Percentiles rank a stretch among this genome's conserved stretches.
Conservation (phyloP, 1,284 basidiomycete genomes). For the Xerocomus minutiporus region DNA sequence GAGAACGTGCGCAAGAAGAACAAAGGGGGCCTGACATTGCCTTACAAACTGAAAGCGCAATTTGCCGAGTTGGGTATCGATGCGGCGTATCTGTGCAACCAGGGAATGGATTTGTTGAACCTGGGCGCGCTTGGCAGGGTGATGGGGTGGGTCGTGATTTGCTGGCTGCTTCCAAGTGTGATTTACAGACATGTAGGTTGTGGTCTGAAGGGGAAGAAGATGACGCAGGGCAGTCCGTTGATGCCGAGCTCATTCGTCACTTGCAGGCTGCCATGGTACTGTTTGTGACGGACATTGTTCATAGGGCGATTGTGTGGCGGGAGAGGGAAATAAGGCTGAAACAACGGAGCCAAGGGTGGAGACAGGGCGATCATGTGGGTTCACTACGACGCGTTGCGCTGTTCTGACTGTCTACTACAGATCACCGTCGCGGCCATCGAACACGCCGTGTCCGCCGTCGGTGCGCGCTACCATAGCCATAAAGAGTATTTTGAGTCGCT, state of each 20-base stretch:
- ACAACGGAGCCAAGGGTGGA: slow-evolving; percentile 55
- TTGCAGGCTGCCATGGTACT: slow-evolving; percentile 43
- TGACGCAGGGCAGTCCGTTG: slow-evolving; percentile 11
- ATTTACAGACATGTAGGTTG: slow-evolving; percentile 11
- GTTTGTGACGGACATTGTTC: slow-evolving; percentile 49
- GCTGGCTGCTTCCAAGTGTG: not conserved
- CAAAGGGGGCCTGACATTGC: slow-evolving; percentile 39
- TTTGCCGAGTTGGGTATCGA: slow-evolving; percentile 43
- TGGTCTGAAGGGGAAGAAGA: slow-evolving; percentile 6
- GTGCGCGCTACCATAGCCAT: slow-evolving; percentile 26
- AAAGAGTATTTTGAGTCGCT: slow-evolving; percentile 37
- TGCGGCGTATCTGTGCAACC: slow-evolving; percentile 36
- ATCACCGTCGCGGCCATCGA: slow-evolving; percentile 42
- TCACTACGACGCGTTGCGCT: not conserved
- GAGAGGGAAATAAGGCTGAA: slow-evolving; percentile 57
- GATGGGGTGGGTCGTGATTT: slow-evolving; percentile 35
- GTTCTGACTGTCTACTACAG: slow-evolving; percentile 21
- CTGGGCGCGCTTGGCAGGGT: slow-evolving; percentile 38
- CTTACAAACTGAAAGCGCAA: slow-evolving; percentile 41
- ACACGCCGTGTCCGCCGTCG: slow-evolving; percentile 43
- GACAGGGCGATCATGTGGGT: slow-evolving; percentile 23
- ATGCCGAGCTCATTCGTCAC: slow-evolving; percentile 28
- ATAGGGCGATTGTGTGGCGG: slow-evolving; percentile 46
- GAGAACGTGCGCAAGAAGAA: slow-evolving; percentile 13
- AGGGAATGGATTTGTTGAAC: slow-evolving; percentile 50